Conservation (phyloP, 2,329 filamentous ascomycete genomes). For the Exophiala sp. region DNA sequence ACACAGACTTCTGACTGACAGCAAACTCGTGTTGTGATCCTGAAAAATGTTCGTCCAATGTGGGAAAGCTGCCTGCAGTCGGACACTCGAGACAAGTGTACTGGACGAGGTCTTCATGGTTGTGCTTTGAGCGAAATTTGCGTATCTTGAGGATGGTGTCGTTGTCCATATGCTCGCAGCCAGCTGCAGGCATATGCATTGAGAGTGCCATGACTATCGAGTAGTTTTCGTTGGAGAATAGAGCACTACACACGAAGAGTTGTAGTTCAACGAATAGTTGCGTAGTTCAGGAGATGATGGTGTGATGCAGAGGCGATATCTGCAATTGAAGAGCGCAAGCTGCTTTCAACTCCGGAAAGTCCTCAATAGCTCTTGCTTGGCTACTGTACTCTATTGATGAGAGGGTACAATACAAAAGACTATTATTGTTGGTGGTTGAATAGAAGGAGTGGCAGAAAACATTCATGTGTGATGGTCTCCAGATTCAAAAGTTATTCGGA, state of each 20-base stretch:
- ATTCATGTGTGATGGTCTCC: neutral
- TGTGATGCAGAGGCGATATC: no score
- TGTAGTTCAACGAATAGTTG: neutral
- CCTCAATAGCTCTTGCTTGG: neutral
- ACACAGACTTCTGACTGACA: conserved; percentile 22
- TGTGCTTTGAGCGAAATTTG: conserved; percentile 10
- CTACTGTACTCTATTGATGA: neutral
- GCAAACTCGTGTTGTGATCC: conserved; percentile 26
- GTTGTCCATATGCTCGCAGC: conserved; percentile 27
- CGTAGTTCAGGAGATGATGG: neutral
- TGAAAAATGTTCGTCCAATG: conserved; percentile 25
- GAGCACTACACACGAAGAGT: neutral
- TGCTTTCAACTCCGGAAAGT: no score
- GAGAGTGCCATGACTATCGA: conserved; percentile 15
- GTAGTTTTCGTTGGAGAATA: neutral
- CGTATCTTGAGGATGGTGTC: conserved; percentile 21
- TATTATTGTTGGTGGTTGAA: neutral
- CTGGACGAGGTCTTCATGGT: conserved; percentile 23
- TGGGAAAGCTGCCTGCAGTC: conserved; percentile 18
- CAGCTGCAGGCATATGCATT: conserved; percentile 21
- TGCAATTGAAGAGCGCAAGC: no score
- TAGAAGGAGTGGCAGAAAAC: conserved; percentile 1
- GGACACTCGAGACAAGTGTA: conserved; percentile 27
- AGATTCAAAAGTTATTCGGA: conserved; percentile 2
- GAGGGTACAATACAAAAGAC: neutral